phyloP scores from a whole-genome alignment of 2,329 filamentous ascomycete genomes.

The Fusarium anthophilum region DNA sequence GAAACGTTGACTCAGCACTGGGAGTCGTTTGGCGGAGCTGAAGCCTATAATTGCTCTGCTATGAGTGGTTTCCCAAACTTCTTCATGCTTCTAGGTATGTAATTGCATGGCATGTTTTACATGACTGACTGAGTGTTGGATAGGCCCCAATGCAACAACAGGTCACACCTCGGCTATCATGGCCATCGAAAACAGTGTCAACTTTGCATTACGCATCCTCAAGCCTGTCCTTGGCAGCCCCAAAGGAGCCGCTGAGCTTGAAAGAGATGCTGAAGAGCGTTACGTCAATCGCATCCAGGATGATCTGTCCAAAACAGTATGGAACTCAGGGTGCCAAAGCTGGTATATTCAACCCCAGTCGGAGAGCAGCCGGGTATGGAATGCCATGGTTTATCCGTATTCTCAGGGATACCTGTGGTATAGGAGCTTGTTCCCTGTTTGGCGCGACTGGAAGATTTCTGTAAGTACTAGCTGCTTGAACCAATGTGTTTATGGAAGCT shows the following conservation, averaged over 20 bases:
- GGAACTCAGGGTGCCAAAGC: neutral
- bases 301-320: neutral
- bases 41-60: neutral
- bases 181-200: neutral
- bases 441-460: neutral
- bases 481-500: no score
- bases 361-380: neutral
- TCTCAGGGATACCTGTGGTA: neutral
- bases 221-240: neutral
- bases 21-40: neutral
- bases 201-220: neutral
- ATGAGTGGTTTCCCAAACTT: neutral
- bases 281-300: neutral
- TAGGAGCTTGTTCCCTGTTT: neutral
- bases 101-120: rapidly evolving
- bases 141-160: neutral
- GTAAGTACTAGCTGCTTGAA: no score
- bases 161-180: neutral
- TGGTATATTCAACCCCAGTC: neutral
- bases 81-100: neutral
- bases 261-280: neutral
- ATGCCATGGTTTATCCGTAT: neutral
- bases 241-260: neutral
- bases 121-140: neutral
- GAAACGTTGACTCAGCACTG: neutral